A percentile compares a stretch with the other conserved stretches of the same genome.
Evolutionary conservation across 441 rosid species (phyloP).

Genomic region (Populus hybrid): DNA sequence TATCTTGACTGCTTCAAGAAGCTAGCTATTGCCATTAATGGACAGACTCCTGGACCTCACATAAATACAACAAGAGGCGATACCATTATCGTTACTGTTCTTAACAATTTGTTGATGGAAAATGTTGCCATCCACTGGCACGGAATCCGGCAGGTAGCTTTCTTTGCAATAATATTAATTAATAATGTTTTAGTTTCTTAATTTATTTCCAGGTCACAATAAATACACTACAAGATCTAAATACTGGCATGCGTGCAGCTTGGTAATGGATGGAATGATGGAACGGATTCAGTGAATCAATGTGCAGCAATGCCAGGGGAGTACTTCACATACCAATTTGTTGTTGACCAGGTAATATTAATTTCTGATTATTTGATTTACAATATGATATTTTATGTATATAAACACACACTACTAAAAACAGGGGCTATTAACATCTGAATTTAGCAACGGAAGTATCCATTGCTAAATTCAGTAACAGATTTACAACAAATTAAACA

Average conservation of each 20-base stretch:
- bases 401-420: too few species aligned
- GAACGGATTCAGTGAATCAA: constrained; percentile 23
- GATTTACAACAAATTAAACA: too few species aligned
- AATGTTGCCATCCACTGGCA: constrained; percentile 24
- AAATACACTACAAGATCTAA: too few species aligned
- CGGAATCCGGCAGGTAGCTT: constrained; percentile 62
- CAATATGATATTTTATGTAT: not conserved
- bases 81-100: constrained; percentile 40
- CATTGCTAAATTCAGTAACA: too few species aligned
- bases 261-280: constrained; percentile 36
- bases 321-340: constrained; percentile 25
- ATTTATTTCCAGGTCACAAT: too few species aligned
- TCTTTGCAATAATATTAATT: too few species aligned
- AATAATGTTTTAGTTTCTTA: too few species aligned
- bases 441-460: too few species aligned
- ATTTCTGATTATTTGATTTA: not conserved
- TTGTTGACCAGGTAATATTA: constrained; percentile 24
- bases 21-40: constrained; percentile 55
- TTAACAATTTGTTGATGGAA: constrained; percentile 55
- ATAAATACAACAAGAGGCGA: constrained; percentile 51
- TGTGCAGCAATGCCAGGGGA: constrained; percentile 31
- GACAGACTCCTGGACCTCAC: constrained; percentile 66
- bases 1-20: constrained; percentile 56
- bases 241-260: constrained; percentile 8
- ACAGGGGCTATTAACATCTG: too few species aligned